Evolutionary conservation across 2,329 filamentous ascomycete genomes (phyloP).

Genomic region (Zymoseptoria crescenta): DNA sequence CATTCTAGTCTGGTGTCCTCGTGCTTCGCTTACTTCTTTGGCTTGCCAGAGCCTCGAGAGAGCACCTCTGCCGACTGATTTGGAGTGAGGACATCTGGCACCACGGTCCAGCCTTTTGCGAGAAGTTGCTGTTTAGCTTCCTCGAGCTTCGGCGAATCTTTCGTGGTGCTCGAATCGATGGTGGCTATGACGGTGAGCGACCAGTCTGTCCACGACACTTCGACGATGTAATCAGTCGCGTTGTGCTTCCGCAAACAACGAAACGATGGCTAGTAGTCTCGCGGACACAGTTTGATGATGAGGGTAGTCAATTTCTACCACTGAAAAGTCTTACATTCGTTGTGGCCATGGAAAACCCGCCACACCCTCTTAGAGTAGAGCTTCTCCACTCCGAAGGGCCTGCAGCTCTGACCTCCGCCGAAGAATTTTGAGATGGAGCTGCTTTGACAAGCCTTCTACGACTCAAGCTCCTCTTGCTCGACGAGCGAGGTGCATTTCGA

Average conservation of each 20-base stretch:
- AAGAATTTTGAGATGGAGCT: not conserved
- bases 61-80: slow-evolving; percentile 5
- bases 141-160: not conserved
- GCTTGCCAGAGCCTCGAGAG: slow-evolving; percentile 3
- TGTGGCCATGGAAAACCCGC: not conserved
- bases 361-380: not conserved
- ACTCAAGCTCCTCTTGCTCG: not conserved
- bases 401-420: not conserved
- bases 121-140: slow-evolving; percentile 2
- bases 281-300: too few relatives aligned
- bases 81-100: slow-evolving; percentile 8
- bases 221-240: not conserved
- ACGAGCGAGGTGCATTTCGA: not conserved
- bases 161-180: not conserved
- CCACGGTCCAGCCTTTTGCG: slow-evolving; percentile 6
- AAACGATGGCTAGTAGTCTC: too few relatives aligned
- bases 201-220: not conserved
- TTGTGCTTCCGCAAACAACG: too few relatives aligned
- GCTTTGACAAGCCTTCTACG: not conserved
- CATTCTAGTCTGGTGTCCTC: slow-evolving; percentile 6
- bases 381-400: not conserved
- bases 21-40: slow-evolving; percentile 1
- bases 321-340: not conserved
- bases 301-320: not conserved
- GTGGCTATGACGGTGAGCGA: not conserved